Percentiles rank a stretch among this genome's conserved stretches.
phyloP scores from a whole-genome alignment of 1,284 basidiomycete genomes.

The Golubevia pallescens region DNA sequence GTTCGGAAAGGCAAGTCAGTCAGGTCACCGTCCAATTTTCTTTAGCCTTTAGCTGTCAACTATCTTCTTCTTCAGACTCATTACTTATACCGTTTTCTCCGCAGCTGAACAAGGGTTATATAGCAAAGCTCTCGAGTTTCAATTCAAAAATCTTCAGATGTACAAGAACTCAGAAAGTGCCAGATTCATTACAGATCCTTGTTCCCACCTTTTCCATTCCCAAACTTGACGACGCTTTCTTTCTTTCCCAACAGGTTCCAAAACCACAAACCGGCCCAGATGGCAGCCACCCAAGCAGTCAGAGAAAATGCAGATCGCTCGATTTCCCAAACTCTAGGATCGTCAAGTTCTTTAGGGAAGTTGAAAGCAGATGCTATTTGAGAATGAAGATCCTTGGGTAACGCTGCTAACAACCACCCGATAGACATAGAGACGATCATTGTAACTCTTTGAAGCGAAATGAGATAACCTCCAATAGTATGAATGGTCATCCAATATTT shows the following conservation, averaged over 20 bases:
- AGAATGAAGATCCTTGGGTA: background rate
- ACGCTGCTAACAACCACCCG: background rate
- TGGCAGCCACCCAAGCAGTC: background rate
- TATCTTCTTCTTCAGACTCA: too few species aligned
- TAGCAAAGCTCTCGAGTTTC: too few species aligned
- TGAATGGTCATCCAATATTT: too few species aligned
- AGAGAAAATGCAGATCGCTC: background rate
- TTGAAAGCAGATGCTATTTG: background rate
- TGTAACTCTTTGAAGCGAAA: too few species aligned
- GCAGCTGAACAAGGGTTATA: too few species aligned
- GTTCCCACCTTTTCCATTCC: background rate
- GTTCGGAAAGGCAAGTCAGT: too few species aligned
- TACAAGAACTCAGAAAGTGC: too few species aligned
- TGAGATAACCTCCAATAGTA: too few species aligned
- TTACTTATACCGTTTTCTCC: too few species aligned
- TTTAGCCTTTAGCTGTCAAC: too few species aligned
- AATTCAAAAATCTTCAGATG: too few species aligned
- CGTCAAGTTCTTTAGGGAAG: background rate
- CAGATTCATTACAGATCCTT: background rate
- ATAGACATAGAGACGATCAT: background rate
- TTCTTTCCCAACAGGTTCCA: background rate
- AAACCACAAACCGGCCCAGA: background rate
- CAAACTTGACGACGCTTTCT: background rate
- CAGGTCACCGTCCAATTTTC: too few species aligned
- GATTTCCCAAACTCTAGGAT: background rate